Evolutionary conservation across 169 alveolate genomes (phyloP), one percentile per base, ranked within the genome.

Genomic region (Plasmodium coatneyi): DNA sequence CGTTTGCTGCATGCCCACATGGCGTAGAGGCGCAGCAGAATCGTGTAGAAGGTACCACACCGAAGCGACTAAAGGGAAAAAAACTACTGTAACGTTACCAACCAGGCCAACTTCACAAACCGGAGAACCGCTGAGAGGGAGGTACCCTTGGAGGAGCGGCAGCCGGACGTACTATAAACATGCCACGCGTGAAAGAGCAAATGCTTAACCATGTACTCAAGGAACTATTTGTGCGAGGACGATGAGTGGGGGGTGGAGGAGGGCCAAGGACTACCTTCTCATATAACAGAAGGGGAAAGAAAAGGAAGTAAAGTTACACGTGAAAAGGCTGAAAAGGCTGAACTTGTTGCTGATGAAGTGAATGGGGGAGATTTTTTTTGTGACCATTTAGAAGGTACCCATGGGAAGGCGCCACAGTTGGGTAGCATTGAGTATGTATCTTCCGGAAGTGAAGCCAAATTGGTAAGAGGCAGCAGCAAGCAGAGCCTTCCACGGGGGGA

Each of bases 321-420:
- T n/a, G n/a, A n/a, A n/a, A n/a, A n/a, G n/a, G n/a, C n/a, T n/a
- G n/a, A n/a, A n/a, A n/a, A 3, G 39, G 32, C 14, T 16, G 22
- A 60, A 60, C 0, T 60, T 19, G 14, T 0, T 2, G 9, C 3
- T 60, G 74, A 19, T 0, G 30, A 60, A 60, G 19, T 25, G 32
- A 60, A 60, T 60, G 82, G 80, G 25, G 70, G 70, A 80, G 89
- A 76, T 32, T 87, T 87, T 76, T 87, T 87, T 39, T 87, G 41
- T 60, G 72, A 25, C 6, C 60, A 79, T 54, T 87, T 56, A 12
- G 89, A 79, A 78, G 70, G 71, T 79, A 54, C 14, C 12, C 32
- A 10, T 34, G 54, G 60, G 39, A 74, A 74, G 30, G 74, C 12
- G 10, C 34, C 74, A n/a, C 74, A 60, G 34, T 14, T 60, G 10